Base-by-base conservation (phyloP, 495 filamentous ascomycete species). In the Lentithecium fluviatile region DNA sequence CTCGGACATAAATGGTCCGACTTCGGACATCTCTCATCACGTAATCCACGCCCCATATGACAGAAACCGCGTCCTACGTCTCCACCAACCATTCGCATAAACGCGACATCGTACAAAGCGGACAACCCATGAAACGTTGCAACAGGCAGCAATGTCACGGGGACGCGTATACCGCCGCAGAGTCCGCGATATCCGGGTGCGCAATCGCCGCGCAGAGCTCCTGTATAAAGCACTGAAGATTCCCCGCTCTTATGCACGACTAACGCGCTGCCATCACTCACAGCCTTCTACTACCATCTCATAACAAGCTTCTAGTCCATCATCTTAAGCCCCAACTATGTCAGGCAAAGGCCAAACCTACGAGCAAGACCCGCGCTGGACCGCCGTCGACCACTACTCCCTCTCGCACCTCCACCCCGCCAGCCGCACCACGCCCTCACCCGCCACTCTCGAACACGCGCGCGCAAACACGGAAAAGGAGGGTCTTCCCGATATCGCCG, bases 401-500 rank as follows among this genome's bases (percentile, higher is more conserved):
- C 57, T 68, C 65, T 2, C 23, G 12, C 64, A 68, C 46, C 65
- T 70, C 42, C 60, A 61, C 45, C 64, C 66, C 58, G 45, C 26
- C 8, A 32, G 45, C 25, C 43, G 50, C 7, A 43, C 56, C 6
- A 32, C 17, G 1, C 62, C 56, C 11, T 65, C 62, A 0, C 3
- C 12, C 36, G 49, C 32, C 1, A 58, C 60, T 23, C 61, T 72
- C 47, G 21, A 60, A 3, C 34, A 58, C 45, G 70, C 69, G 21
- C 61, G 60, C 42, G 25, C 36, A 13, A 63, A 65, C 29, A 55
- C 63, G 0, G 51, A 45, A 8, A 49, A 48, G 11, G 17, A 69
- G 42, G 64, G 61, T 26, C 68, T 74, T 17, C 68, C 70, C 34
- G 65, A 67, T 53, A 74, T 74, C 57, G 67, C 65, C 26, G 69